Evolutionary conservation across 2,329 filamentous ascomycete genomes (phyloP).

Genomic region (Colletotrichum destructivum): DNA sequence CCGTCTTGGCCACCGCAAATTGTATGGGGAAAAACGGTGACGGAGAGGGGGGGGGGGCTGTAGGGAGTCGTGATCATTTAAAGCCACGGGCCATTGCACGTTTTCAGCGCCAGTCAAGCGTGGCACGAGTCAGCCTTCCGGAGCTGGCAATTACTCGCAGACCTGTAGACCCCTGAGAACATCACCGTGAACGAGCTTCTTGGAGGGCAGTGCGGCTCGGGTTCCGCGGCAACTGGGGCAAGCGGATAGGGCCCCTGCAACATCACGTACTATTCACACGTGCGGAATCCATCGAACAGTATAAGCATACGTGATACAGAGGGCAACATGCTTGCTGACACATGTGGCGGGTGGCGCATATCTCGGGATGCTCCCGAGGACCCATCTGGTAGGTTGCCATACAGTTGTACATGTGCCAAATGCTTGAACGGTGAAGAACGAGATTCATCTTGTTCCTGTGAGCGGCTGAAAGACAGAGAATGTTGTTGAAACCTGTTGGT

Average conservation of each 20-base stretch:
- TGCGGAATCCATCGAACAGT: background rate
- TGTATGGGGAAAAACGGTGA: background rate
- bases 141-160: conserved; percentile 32
- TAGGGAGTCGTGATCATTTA: background rate
- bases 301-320: conserved; percentile 1
- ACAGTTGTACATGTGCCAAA: too few relatives aligned
- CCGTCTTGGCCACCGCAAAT: background rate
- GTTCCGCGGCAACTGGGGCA: background rate
- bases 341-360: conserved; percentile 4
- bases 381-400: background rate
- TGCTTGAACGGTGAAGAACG: too few relatives aligned
- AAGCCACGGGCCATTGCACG: background rate
- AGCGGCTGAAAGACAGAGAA: too few relatives aligned
- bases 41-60: background rate
- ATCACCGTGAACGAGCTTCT: conserved; percentile 1
- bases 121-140: conserved; percentile 33
- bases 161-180: conserved; percentile 11
- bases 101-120: background rate
- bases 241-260: background rate
- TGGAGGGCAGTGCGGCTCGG: conserved; percentile 6
- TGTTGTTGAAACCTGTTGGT: too few relatives aligned
- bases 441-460: too few relatives aligned
- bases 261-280: background rate
- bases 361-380: background rate
- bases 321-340: background rate